Conservation (phyloP, 169 alveolate species). For the Plasmodium gaboni region DNA sequence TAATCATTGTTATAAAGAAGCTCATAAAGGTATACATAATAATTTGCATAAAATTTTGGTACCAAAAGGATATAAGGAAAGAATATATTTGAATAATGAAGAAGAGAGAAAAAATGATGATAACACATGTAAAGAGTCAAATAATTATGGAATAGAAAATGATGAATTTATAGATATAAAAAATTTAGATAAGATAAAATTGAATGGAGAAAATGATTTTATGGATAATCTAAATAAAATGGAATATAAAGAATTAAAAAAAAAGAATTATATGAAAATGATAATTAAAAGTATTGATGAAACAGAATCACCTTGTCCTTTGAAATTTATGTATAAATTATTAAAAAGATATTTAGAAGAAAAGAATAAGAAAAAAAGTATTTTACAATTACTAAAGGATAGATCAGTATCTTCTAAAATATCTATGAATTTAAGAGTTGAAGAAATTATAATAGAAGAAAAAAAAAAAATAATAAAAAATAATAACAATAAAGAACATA, state of each 20-base stretch:
- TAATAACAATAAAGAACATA: background rate
- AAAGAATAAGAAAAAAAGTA: constrained; percentile 45
- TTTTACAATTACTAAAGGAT: constrained; percentile 57
- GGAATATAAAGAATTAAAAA: constrained; percentile 2
- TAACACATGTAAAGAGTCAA: too few relatives aligned
- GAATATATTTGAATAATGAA: too few relatives aligned
- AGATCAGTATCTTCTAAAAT: constrained; percentile 17
- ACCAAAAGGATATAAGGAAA: too few relatives aligned
- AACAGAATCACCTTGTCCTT: constrained; percentile 61
- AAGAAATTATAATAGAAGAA: constrained; percentile 21
- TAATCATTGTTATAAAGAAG: background rate
- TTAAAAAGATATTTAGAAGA: constrained; percentile 66
- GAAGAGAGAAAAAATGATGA: too few relatives aligned
- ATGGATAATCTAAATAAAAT: background rate
- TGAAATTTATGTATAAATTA: constrained; percentile 55
- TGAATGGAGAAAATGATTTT: too few relatives aligned
- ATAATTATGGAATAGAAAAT: too few relatives aligned
- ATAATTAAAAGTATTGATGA: constrained; percentile 43
- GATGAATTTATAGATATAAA: too few relatives aligned
- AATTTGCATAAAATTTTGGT: too few relatives aligned
- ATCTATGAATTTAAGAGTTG: constrained; percentile 66
- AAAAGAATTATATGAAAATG: background rate
- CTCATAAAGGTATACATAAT: too few relatives aligned
- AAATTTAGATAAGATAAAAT: too few relatives aligned
- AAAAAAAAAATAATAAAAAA: background rate